Percentiles rank a stretch among this genome's conserved stretches.
Evolutionary conservation across 2,329 filamentous ascomycete species (phyloP).

Genomic region (Epichloe aotearoae): DNA sequence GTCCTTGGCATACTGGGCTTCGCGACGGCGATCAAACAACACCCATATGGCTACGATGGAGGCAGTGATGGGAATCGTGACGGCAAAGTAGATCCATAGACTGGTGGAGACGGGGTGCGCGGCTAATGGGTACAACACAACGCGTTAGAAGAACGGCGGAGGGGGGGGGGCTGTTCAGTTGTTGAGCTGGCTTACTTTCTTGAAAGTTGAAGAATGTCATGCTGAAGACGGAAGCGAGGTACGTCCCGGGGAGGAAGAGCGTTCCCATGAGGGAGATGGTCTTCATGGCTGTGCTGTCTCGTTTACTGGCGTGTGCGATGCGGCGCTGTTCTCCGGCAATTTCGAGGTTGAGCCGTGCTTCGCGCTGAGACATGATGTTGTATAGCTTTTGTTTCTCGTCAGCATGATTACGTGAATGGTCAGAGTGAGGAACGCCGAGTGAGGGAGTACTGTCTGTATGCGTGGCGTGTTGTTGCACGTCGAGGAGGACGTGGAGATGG

Average conservation of each 20-base stretch:
- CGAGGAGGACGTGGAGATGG: neutral
- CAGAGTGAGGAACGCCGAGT: neutral
- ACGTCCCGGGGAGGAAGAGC: conserved; percentile 49
- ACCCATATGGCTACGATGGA: conserved; percentile 43
- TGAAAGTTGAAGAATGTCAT: conserved; percentile 57
- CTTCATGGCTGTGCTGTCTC: conserved; percentile 52
- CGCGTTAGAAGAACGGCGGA: neutral
- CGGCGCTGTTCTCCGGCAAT: conserved; percentile 48
- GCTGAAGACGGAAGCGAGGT: conserved; percentile 48
- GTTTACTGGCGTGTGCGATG: conserved; percentile 45
- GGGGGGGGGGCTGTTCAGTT: neutral
- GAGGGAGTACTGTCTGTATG: neutral
- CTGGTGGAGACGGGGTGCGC: conserved; percentile 32
- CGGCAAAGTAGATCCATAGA: conserved; percentile 51
- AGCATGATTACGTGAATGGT: neutral
- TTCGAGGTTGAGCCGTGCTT: conserved; percentile 49
- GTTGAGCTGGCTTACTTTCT: conserved; percentile 19
- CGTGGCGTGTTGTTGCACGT: too few relatives aligned
- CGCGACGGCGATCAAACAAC: conserved; percentile 36
- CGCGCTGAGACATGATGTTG: conserved; percentile 53
- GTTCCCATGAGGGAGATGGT: conserved; percentile 50
- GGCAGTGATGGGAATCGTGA: conserved; percentile 44
- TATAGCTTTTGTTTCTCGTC: conserved; percentile 33
- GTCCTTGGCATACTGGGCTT: conserved; percentile 33
- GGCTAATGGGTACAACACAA: conserved; percentile 8